Conservation (phyloP, 352 stramenopile species). For the Pythium diclinum region DNA sequence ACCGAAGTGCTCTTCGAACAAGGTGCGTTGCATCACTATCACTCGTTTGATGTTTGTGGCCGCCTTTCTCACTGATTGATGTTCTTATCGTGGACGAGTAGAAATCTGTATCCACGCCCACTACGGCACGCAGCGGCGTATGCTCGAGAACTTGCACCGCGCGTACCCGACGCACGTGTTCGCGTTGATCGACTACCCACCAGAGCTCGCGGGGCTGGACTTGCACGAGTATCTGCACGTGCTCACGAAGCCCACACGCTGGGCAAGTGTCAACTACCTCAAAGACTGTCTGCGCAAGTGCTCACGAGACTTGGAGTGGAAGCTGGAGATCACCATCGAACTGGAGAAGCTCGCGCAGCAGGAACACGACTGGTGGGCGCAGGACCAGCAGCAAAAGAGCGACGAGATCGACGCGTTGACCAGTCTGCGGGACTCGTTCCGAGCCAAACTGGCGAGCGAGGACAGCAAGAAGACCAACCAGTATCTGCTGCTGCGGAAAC, state of each 20-base stretch:
- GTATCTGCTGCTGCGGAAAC: conserved; percentile 67
- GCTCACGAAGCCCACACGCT: conserved; percentile 57
- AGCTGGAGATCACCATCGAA: conserved; percentile 61
- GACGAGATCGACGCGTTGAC: conserved; percentile 81
- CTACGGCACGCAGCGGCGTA: conserved; percentile 30
- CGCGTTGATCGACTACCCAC: conserved; percentile 71
- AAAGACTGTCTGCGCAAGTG: conserved; percentile 72
- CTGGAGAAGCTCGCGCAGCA: conserved; percentile 68
- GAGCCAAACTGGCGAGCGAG: conserved; percentile 41
- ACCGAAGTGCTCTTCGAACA: conserved; percentile 42
- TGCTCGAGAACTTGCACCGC: conserved; percentile 29
- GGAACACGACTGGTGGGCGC: conserved; percentile 47
- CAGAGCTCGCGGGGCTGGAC: conserved; percentile 48
- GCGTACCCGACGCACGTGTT: conserved; percentile 30
- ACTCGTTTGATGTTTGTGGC: background rate
- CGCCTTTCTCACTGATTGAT: conserved; percentile 1
- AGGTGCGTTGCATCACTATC: conserved; percentile 13
- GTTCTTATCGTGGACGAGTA: background rate
- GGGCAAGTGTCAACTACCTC: conserved; percentile 80
- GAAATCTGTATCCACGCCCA: conserved; percentile 33
- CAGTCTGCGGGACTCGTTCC: conserved; percentile 66
- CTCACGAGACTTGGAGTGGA: conserved; percentile 80
- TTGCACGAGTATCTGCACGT: conserved; percentile 65
- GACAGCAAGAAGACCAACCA: conserved; percentile 30
- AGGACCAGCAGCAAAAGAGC: conserved; percentile 48